Base-by-base conservation (phyloP, 148 eudicot genomes). In the Rhododendron mucronatum region DNA sequence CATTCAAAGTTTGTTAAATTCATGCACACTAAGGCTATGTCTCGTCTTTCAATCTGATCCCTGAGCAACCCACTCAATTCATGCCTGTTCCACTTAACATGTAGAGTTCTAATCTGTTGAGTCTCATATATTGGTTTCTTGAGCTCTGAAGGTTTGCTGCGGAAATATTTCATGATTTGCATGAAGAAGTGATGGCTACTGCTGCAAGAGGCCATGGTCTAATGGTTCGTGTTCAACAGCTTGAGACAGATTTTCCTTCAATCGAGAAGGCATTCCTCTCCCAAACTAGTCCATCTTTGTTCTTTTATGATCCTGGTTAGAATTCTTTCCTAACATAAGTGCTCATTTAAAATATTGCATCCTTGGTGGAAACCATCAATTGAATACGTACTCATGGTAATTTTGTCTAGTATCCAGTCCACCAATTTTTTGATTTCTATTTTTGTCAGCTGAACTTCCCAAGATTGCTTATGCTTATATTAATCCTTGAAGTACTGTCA, bases 81-180 rank as follows among this genome's bases (percentile, higher is more conserved):
- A 12, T 51, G 30, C 37, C 7, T 13, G 44, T 35, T 30, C 14
- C 55, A 18, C 18, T 69, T 83, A 47, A 20, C 2, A 2, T 71
- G 33, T 67, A 69, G 7, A 67, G 28, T 83, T 83, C 18, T 83
- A 7, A 69, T 11, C 35, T 28, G 75, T 11, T 12, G 13, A 69
- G 13, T 69, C 37, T 69, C 75, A 28, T 28, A 69, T 13, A 41
- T 67, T 76, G 85, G 28, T 76, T 83, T 82, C 78, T 86, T 85
- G 84, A 90, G 83, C 73, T 75, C 26, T 87, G 81, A 89, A 97
- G 99, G 93, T 97, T 97, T 93, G 99, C 99, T 91, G 96, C 98
- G 33, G 99, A 94, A 89, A 93, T 97, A 81, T 97, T 97, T 90
- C 98, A 94, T 91, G 96, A 93, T 89, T 88, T 97, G 91, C 98